Evolutionary conservation across 2,329 filamentous ascomycete species (phyloP).

Genomic region (Cordyceps farinosa): DNA sequence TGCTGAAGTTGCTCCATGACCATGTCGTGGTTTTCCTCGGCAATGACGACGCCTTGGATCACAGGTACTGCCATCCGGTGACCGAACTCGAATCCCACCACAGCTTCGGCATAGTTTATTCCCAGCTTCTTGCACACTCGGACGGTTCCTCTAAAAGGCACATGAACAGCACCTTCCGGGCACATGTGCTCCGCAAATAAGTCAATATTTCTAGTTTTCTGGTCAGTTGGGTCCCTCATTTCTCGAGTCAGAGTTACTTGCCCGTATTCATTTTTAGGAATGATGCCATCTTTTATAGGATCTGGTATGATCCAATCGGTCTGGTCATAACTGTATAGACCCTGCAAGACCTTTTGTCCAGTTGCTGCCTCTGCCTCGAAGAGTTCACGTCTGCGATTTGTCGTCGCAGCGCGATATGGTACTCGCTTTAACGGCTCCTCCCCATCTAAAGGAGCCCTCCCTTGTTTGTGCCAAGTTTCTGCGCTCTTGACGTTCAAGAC

Average conservation of each 20-base stretch:
- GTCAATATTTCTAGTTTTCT: conserved; percentile 68
- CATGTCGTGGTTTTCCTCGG: conserved; percentile 69
- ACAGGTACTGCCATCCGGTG: conserved; percentile 91
- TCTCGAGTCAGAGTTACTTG: conserved; percentile 22
- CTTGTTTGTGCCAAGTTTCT: conserved; percentile 98
- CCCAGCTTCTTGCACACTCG: conserved; percentile 78
- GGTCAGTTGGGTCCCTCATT: conserved; percentile 22
- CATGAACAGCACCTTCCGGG: conserved; percentile 75
- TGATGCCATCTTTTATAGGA: conserved; percentile 77
- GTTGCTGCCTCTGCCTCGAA: conserved; percentile 77
- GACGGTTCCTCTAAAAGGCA: conserved; percentile 73
- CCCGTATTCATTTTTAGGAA: conserved; percentile 91
- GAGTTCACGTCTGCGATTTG: conserved; percentile 81
- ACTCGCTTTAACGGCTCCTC: conserved; percentile 79
- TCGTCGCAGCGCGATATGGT: conserved; percentile 85
- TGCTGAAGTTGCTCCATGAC: conserved; percentile 76
- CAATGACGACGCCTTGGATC: conserved; percentile 84
- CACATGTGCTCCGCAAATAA: conserved; percentile 94
- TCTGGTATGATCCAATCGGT: conserved; percentile 94
- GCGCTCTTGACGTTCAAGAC: conserved; percentile 83
- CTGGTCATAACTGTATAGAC: conserved; percentile 77
- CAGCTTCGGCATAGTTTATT: conserved; percentile 90
- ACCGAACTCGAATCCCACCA: conserved; percentile 94
- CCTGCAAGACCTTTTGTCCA: conserved; percentile 81
- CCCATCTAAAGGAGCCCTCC: conserved; percentile 67